Conservation (phyloP, 208 protist genomes). For the Crithidia acanthocephali region DNA sequence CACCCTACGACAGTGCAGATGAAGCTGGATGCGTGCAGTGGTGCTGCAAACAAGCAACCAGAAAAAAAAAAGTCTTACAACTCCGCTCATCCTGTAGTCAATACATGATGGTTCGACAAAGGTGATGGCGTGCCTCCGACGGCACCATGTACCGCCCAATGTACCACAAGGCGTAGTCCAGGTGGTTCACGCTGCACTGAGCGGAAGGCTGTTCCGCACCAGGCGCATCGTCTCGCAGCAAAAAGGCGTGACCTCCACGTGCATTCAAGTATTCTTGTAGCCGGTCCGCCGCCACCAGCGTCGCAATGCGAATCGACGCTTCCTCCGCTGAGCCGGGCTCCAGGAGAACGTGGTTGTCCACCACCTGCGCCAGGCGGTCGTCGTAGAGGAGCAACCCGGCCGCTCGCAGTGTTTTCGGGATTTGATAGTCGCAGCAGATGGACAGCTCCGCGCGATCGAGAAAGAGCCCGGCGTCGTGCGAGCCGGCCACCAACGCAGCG, state of each 20-base stretch:
- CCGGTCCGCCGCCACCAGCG: slow-evolving; percentile 52
- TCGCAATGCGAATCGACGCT: slow-evolving; percentile 64
- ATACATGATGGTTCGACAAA: slow-evolving; percentile 75
- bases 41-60: too few species aligned
- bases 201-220: not conserved
- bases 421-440: slow-evolving; percentile 91
- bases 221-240: not conserved
- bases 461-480: slow-evolving; percentile 37
- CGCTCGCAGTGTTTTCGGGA: slow-evolving; percentile 75
- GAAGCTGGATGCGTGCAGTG: too few species aligned
- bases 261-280: slow-evolving; percentile 50
- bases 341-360: slow-evolving; percentile 64
- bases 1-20: too few species aligned
- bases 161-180: slow-evolving; percentile 86
- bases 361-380: slow-evolving; percentile 35
- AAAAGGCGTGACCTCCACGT: not conserved
- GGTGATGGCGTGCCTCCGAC: slow-evolving; percentile 55
- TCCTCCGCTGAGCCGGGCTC: slow-evolving; percentile 55
- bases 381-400: slow-evolving; percentile 72
- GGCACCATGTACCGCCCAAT: slow-evolving; percentile 57
- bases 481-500: not conserved
- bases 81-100: slow-evolving; percentile 10
- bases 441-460: slow-evolving; percentile 52
- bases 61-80: too few species aligned
- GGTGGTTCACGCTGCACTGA: slow-evolving; percentile 23